A percentile compares a stretch with the other conserved stretches of the same genome.
phyloP scores from a whole-genome alignment of 2,329 filamentous ascomycete species.

The Talaromyces sp. region DNA sequence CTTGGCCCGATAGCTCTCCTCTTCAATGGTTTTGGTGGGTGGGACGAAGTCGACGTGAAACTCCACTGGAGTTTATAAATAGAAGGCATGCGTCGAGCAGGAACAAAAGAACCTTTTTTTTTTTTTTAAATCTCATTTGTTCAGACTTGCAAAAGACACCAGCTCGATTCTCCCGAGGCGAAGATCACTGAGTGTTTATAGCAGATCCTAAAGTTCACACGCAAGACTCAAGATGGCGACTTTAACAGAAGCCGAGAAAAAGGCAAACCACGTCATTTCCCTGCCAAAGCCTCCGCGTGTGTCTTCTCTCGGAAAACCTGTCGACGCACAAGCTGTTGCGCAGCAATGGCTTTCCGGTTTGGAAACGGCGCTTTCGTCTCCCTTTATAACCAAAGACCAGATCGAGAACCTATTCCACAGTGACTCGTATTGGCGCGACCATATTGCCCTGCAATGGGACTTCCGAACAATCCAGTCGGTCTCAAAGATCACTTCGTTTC shows the following conservation, averaged over 20 bases:
- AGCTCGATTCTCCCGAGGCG: background rate
- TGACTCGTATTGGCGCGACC: conserved; percentile 41
- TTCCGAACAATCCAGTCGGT: conserved; percentile 31
- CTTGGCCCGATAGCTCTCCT: background rate
- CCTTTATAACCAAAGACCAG: conserved; percentile 18
- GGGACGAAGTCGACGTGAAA: background rate
- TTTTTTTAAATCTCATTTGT: background rate
- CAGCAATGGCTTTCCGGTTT: conserved; percentile 30
- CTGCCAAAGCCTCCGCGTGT: conserved; percentile 23
- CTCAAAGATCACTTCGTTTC: conserved; percentile 27
- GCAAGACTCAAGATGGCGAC: background rate
- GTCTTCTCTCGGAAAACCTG: conserved; percentile 1
- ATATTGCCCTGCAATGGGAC: conserved; percentile 37
- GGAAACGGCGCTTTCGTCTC: conserved; percentile 19
- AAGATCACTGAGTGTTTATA: background rate
- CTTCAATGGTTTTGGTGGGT: background rate
- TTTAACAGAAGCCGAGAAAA: conserved; percentile 7
- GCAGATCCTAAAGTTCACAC: background rate
- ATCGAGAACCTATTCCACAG: conserved; percentile 33
- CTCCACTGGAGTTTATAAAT: background rate
- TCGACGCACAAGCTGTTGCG: conserved; percentile 23
- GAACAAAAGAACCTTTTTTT: background rate
- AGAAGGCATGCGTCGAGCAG: background rate
- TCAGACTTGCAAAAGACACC: background rate
- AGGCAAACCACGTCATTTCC: conserved; percentile 23